phyloP scores from a whole-genome alignment of 177 flowering plant genomes.

The Vitis hybrid region DNA sequence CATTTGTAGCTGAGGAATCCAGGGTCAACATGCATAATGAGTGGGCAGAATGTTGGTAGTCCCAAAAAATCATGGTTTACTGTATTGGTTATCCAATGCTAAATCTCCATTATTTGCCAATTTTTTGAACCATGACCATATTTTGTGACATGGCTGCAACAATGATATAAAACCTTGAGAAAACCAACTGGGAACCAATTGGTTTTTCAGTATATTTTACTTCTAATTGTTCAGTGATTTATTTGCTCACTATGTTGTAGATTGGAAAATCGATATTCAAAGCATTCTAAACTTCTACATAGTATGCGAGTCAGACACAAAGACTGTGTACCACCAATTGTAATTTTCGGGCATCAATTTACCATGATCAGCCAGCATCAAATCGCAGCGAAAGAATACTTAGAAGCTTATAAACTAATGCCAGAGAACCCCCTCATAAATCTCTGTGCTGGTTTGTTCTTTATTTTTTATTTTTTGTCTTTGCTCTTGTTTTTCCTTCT shows the following conservation, averaged over 20 bases:
- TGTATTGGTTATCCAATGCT: too few species aligned
- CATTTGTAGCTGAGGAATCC: too few species aligned
- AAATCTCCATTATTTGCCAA: too few species aligned
- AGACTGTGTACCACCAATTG: slow-evolving; percentile 66
- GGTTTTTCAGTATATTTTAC: not conserved
- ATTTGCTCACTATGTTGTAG: slow-evolving; percentile 21
- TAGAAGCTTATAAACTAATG: slow-evolving; percentile 75
- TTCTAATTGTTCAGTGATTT: not conserved
- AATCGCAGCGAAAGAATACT: slow-evolving; percentile 81
- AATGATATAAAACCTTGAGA: too few species aligned
- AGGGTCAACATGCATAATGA: too few species aligned
- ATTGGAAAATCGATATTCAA: slow-evolving; percentile 45
- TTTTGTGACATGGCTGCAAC: too few species aligned
- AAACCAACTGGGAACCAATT: too few species aligned
- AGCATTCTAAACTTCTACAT: slow-evolving; percentile 62
- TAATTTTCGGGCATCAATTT: slow-evolving; percentile 77
- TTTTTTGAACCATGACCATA: too few species aligned
- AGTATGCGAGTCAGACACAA: slow-evolving; percentile 46
- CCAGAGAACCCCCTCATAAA: slow-evolving; percentile 85
- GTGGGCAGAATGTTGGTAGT: too few species aligned
- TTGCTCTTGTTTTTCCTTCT: not conserved
- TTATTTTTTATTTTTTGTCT: not conserved
- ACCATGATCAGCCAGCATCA: slow-evolving; percentile 71
- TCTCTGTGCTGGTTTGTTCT: slow-evolving; percentile 71
- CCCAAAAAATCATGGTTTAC: too few species aligned